A percentile compares a stretch with the other conserved stretches of the same genome.
These are phyloP conservation scores for Ophiostoma fasciatum DNA, from an alignment of 2,329 filamentous ascomycete genomes.

Conservation along the genomic window DNA sequence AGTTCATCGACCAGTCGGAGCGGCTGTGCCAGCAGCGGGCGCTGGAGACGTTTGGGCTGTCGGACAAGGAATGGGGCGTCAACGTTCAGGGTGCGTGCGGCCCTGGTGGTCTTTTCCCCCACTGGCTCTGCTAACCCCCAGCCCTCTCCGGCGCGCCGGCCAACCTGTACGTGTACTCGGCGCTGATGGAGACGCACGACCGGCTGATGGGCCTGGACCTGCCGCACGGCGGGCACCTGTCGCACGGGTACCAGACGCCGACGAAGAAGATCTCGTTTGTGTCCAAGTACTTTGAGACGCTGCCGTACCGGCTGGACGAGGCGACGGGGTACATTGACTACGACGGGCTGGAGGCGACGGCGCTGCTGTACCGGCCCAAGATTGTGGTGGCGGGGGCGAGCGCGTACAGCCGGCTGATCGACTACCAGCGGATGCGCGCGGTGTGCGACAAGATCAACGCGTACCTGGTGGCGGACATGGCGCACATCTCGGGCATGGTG, in stretches of 20 bases:
- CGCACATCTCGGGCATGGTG: constrained; percentile 88
- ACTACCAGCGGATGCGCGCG: constrained; percentile 83
- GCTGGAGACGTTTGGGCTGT: constrained; percentile 71
- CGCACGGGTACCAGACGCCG: constrained; percentile 93
- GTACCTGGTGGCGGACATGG: constrained; percentile 92
- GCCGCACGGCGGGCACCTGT: constrained; percentile 89
- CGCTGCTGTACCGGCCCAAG: constrained; percentile 83
- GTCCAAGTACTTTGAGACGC: constrained; percentile 96
- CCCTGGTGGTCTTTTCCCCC: no score
- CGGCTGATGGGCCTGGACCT: constrained; percentile 94
- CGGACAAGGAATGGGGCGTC: constrained; percentile 83
- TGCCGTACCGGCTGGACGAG: constrained; percentile 86
- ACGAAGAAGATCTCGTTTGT: constrained; percentile 93
- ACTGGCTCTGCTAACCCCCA: constrained; percentile 23
- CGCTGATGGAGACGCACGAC: constrained; percentile 82
- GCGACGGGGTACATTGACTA: constrained; percentile 92
- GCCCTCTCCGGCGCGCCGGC: constrained; percentile 61
- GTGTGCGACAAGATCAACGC: constrained; percentile 84
- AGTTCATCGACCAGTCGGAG: constrained; percentile 88
- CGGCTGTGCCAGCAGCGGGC: constrained; percentile 80
- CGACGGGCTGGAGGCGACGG: constrained; percentile 73
- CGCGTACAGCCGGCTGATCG: constrained; percentile 89
- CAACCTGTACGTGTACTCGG: constrained; percentile 90
- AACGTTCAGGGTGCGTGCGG: constrained; percentile 80
- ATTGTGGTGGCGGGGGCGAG: constrained; percentile 89